Percentiles rank a stretch among this genome's conserved stretches.
Conservation (phyloP, 163 green algal species). For the Scenedesmus sp. region DNA sequence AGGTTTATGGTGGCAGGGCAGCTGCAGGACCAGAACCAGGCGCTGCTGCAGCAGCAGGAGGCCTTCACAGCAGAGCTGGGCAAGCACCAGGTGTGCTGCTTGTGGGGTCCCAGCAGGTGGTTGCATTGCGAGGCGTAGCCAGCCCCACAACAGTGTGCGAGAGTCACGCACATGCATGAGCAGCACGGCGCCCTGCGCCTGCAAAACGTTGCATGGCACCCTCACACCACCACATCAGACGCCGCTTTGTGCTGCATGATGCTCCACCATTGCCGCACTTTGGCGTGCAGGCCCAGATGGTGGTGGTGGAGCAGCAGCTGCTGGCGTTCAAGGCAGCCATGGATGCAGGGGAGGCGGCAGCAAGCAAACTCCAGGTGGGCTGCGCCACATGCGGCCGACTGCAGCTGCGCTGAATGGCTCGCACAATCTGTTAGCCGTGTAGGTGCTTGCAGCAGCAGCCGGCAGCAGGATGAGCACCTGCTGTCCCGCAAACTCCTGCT, state of each 20-base stretch:
- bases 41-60: conserved; percentile 65
- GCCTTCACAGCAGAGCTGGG: conserved; percentile 56
- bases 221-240: neutral
- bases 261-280: neutral
- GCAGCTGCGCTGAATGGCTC: no score
- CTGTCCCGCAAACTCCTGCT: no score
- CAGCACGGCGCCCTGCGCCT: neutral
- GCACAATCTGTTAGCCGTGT: no score
- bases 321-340: conserved; percentile 37
- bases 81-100: conserved; percentile 60
- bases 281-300: conserved; percentile 39
- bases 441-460: no score
- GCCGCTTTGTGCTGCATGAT: neutral
- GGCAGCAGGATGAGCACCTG: no score
- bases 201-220: neutral
- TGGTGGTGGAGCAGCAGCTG: conserved; percentile 46
- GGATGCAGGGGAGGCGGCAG: conserved; percentile 26
- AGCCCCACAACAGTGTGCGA: neutral
- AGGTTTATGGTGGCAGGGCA: conserved; percentile 62
- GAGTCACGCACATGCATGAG: no score
- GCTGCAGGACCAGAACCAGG: conserved; percentile 66
- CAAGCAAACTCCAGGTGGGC: neutral
- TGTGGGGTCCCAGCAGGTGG: neutral
- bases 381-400: no score
- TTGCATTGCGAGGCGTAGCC: no score